Conservation (phyloP, 805 yeast species). For the Metschnikowia picachoensis region DNA sequence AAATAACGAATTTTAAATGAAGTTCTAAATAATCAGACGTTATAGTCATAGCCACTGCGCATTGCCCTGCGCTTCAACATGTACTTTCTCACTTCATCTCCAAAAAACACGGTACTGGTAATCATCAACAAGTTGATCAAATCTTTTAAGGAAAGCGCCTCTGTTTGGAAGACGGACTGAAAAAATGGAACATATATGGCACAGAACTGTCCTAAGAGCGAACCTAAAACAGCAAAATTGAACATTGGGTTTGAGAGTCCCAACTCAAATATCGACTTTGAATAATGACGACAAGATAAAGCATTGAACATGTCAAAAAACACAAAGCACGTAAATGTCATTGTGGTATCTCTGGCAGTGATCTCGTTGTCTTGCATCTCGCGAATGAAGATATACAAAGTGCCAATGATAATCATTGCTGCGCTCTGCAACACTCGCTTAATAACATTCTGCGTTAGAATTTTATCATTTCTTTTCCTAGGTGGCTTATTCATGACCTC, state of each 20-base stretch:
- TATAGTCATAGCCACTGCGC: slow-evolving; percentile 14
- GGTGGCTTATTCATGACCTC: slow-evolving; percentile 98
- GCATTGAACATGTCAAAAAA: slow-evolving; percentile 97
- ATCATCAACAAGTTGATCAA: slow-evolving; percentile 56
- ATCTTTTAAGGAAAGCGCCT: slow-evolving; percentile 73
- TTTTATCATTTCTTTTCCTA: slow-evolving; percentile 79
- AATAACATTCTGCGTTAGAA: slow-evolving; percentile 66
- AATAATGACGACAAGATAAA: slow-evolving; percentile 81
- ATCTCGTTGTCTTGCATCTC: slow-evolving; percentile 83
- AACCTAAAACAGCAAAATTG: slow-evolving; percentile 86
- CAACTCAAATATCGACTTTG: slow-evolving; percentile 76
- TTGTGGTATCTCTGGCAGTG: slow-evolving; percentile 94
- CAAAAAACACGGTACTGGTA: slow-evolving; percentile 79
- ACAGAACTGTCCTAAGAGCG: slow-evolving; percentile 84
- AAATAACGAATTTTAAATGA: no score
- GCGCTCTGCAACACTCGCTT: slow-evolving; percentile 77
- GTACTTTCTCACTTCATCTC: slow-evolving; percentile 77
- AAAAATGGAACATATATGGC: slow-evolving; percentile 93
- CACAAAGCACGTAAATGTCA: slow-evolving; percentile 98
- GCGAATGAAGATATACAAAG: slow-evolving; percentile 76
- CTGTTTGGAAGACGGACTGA: slow-evolving; percentile 92
- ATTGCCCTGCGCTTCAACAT: slow-evolving; percentile 22
- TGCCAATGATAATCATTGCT: slow-evolving; percentile 72
- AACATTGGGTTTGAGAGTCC: slow-evolving; percentile 88
- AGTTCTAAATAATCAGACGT: slow-evolving; percentile 5